Conservation (phyloP, 495 filamentous ascomycete genomes). For the Penicillium goetzii region DNA sequence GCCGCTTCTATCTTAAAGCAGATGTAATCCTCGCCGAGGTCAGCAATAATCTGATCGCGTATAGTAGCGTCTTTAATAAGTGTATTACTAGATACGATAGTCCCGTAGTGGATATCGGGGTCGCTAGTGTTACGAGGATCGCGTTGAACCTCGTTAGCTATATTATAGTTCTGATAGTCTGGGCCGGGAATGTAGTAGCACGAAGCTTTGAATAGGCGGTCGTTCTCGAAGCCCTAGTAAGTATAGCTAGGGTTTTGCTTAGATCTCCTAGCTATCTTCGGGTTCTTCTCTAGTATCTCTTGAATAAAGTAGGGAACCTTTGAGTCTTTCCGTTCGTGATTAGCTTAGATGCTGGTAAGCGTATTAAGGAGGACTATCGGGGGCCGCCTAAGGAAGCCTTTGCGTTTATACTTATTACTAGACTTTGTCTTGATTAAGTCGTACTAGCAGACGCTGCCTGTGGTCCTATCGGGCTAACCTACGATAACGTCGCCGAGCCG, state of each 20-base stretch:
- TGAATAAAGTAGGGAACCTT: constrained; percentile 26
- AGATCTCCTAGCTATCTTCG: constrained; percentile 9
- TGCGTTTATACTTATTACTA: constrained; percentile 10
- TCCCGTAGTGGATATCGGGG: constrained; percentile 28
- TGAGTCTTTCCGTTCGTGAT: constrained; percentile 24
- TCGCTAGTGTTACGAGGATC: constrained; percentile 8
- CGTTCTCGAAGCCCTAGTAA: constrained; percentile 20
- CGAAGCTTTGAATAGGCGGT: constrained; percentile 18
- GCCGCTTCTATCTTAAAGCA: too few relatives aligned
- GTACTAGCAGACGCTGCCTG: constrained; percentile 27
- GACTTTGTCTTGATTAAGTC: constrained; percentile 24
- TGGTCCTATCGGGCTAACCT: constrained; percentile 19
- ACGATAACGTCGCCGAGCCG: constrained; percentile 29
- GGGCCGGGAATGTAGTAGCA: constrained; percentile 12
- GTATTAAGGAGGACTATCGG: constrained; percentile 31
- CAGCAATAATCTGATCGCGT: too few relatives aligned
- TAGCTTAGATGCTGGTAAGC: constrained; percentile 25
- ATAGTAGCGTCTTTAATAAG: constrained; percentile 21
- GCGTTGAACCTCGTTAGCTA: constrained; percentile 18
- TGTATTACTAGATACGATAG: constrained; percentile 27
- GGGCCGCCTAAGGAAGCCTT: constrained; percentile 25
- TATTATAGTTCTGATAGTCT: constrained; percentile 21
- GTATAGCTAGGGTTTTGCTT: constrained; percentile 10
- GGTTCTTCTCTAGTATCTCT: constrained; percentile 20
- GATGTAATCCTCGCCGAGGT: too few relatives aligned